A percentile compares a stretch with the other conserved stretches of the same genome.
Conservation (phyloP, 768 basidiomycete genomes). For the Lentinus tigrinus region DNA sequence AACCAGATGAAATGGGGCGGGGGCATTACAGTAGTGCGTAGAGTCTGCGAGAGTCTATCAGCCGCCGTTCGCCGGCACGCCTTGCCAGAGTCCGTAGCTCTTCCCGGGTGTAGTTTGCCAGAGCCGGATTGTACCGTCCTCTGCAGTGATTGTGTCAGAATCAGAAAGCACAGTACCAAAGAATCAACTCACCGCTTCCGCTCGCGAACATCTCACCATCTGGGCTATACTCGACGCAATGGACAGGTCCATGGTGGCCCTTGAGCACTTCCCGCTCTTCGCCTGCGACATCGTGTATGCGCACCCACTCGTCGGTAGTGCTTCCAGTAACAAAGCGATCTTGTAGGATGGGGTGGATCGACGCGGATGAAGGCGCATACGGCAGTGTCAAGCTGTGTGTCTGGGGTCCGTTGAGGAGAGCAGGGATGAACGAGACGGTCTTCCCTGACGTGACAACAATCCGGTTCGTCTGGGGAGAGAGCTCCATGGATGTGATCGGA, state of each 20-base stretch:
- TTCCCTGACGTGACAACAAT: constrained; percentile 91
- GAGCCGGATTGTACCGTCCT: constrained; percentile 93
- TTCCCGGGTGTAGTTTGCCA: constrained; percentile 98
- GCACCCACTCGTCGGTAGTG: constrained; percentile 91
- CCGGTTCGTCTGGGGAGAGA: constrained; percentile 76
- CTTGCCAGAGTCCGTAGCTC: constrained; percentile 89
- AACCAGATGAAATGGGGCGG: constrained; percentile 10
- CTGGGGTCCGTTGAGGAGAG: constrained; percentile 57
- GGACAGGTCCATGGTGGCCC: constrained; percentile 97
- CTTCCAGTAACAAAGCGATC: constrained; percentile 94
- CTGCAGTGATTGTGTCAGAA: constrained; percentile 32
- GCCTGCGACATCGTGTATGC: constrained; percentile 88
- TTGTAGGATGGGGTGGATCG: constrained; percentile 85
- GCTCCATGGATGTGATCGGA: constrained; percentile 92
- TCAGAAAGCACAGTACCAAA: background rate
- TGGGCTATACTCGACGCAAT: constrained; percentile 90
- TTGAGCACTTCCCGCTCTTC: constrained; percentile 90
- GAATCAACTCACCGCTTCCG: constrained; percentile 76
- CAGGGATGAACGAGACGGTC: constrained; percentile 88
- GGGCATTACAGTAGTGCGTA: constrained; percentile 23
- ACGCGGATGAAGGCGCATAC: constrained; percentile 91
- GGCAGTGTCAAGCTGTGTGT: constrained; percentile 77
- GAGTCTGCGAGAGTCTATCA: constrained; percentile 25
- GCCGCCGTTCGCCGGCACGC: constrained; percentile 44
- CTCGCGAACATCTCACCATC: constrained; percentile 98